phyloP scores from a whole-genome alignment of 495 filamentous ascomycete species.

The Annulohypoxylon maeteangense region DNA sequence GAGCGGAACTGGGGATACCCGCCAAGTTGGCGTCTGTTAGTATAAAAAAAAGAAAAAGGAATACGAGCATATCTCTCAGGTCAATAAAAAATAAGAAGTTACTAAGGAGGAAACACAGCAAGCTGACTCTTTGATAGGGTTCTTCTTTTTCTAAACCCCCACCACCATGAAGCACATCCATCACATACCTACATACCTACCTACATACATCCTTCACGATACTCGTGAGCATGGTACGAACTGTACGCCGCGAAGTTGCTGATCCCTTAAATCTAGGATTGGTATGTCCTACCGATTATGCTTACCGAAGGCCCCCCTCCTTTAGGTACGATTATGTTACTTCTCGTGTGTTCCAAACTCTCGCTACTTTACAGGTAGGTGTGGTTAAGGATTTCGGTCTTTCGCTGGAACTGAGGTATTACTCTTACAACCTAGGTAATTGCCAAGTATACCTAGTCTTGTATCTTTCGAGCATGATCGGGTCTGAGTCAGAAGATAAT shows the following conservation, averaged over 20 bases:
- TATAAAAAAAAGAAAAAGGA: not conserved
- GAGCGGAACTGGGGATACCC: constrained; percentile 14
- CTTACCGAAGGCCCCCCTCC: constrained; percentile 12
- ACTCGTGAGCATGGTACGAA: constrained; percentile 6
- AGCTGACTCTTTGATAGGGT: constrained; percentile 20
- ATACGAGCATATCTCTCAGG: not conserved
- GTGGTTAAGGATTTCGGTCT: not conserved
- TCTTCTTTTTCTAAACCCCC: constrained; percentile 14
- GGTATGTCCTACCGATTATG: constrained; percentile 33
- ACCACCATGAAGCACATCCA: constrained; percentile 7
- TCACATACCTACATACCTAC: no score
- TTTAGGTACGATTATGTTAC: not conserved
- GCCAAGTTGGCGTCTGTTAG: not conserved
- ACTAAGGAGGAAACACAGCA: constrained; percentile 1
- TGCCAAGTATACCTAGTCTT: not conserved
- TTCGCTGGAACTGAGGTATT: constrained; percentile 7
- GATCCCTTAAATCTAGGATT: constrained; percentile 30
- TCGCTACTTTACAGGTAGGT: not conserved
- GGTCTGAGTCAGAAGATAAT: constrained; percentile 8
- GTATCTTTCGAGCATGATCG: not conserved
- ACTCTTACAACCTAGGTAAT: not conserved
- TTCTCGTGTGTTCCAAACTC: not conserved
- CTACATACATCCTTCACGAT: constrained; percentile 30
- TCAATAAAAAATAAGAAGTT: not conserved
- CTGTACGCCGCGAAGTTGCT: constrained; percentile 4